These are phyloP conservation scores for Zygotorulaspora danielsina DNA, from an alignment of 805 yeast species.

Conservation along the genomic window DNA sequence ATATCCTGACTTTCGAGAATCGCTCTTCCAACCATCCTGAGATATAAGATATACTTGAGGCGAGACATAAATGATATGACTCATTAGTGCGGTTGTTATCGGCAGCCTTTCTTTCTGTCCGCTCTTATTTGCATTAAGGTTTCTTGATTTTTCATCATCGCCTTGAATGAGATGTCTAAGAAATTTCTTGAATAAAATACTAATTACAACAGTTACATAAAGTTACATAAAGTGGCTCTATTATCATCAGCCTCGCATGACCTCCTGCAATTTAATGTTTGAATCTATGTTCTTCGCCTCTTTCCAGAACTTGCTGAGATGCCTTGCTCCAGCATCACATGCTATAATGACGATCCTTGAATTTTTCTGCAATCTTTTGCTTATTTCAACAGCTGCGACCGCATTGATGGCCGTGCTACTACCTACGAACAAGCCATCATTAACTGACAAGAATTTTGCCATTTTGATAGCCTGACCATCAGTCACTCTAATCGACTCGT, in stretches of 20 bases:
- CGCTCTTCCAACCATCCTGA: constrained; percentile 24
- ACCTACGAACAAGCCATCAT: constrained; percentile 90
- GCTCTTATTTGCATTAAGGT: constrained; percentile 2
- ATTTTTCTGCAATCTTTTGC: constrained; percentile 49
- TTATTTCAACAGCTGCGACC: constrained; percentile 73
- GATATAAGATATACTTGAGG: constrained; percentile 26
- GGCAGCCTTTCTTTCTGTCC: constrained; percentile 2
- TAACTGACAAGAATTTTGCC: constrained; percentile 77
- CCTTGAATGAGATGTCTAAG: too few relatives aligned
- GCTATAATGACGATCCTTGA: constrained; percentile 75
- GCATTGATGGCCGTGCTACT: constrained; percentile 92
- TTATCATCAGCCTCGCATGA: too few relatives aligned
- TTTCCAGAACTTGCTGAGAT: constrained; percentile 89
- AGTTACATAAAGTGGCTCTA: too few relatives aligned
- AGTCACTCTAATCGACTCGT: constrained; percentile 72
- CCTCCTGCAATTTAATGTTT: constrained; percentile 36
- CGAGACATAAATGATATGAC: constrained; percentile 27
- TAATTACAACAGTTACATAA: too few relatives aligned
- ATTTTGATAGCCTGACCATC: constrained; percentile 80
- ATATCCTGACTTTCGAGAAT: constrained; percentile 22
- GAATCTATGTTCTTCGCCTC: constrained; percentile 43
- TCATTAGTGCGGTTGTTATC: constrained; percentile 14
- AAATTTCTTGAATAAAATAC: too few relatives aligned
- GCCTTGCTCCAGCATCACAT: constrained; percentile 90
- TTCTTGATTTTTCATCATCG: constrained; percentile 1